phyloP scores from a whole-genome alignment of 768 basidiomycete species.

The Kwoniella dendrophila region DNA sequence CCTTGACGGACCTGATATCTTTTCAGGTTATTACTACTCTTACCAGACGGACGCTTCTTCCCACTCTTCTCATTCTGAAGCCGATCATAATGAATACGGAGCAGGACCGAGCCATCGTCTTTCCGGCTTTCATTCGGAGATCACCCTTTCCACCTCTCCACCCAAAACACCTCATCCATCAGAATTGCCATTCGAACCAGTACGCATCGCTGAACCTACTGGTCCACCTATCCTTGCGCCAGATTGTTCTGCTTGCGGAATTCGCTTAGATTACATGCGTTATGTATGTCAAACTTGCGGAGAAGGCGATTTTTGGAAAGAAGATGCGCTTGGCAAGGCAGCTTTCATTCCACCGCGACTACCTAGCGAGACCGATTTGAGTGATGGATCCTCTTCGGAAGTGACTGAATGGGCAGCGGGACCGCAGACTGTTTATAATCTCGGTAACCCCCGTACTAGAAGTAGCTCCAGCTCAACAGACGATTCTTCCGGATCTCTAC shows the following conservation, averaged over 20 bases:
- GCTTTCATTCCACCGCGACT: not conserved
- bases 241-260: constrained; percentile 79
- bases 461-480: constrained; percentile 2
- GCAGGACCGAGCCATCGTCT: constrained; percentile 17
- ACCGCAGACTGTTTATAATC: constrained; percentile 31
- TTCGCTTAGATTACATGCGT: constrained; percentile 73
- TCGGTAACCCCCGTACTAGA: not conserved
- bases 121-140: not conserved
- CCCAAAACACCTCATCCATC: constrained; percentile 14
- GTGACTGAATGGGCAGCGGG: constrained; percentile 15
- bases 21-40: constrained; percentile 55
- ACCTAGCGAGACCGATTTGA: constrained; percentile 12
- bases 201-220: constrained; percentile 56
- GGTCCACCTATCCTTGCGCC: constrained; percentile 61
- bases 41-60: constrained; percentile 43
- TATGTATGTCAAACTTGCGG: constrained; percentile 90
- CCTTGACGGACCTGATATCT: not conserved
- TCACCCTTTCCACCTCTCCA: constrained; percentile 14
- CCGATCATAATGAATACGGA: not conserved
- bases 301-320: constrained; percentile 58
- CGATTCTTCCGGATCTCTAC: not conserved
- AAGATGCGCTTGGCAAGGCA: constrained; percentile 29
- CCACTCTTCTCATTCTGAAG: constrained; percentile 2
- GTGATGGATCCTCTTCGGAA: constrained; percentile 24
- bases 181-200: constrained; percentile 19